Base-by-base conservation (phyloP, 2,329 filamentous ascomycete genomes). In the Ascochyta rabiei region DNA sequence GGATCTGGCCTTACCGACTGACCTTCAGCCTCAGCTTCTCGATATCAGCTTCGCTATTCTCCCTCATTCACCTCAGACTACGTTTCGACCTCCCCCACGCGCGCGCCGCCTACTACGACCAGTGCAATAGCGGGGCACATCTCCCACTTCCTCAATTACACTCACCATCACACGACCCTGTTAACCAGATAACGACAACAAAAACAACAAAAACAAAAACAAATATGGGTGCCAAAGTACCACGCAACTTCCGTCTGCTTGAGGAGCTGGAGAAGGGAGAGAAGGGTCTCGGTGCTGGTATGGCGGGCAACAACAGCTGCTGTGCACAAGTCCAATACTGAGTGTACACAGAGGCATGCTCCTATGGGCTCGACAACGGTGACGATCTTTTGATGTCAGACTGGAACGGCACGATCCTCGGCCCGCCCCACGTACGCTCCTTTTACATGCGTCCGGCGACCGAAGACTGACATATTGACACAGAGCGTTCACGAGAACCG, bases 191-290 rank as follows among this genome's bases (percentile, higher is more conserved):
- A 31, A 49, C 41, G 34, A 39, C 53, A 33, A 54, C 61, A 35
- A 45, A 55, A 50, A 53, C 48, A 33, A 48, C 40, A 37, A 39
- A 51, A 31, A 54, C 61, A 35, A 45, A 55, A 50, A 44, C 55
- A 53, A 67, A 50, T 46, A 87, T 87, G 84, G 76, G 80, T 53
- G 87, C 89, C 55, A 91, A 96, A 78, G 86, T 99, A 53, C 95
- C 95, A 59, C 86, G 95, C 75, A 98, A 98, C 81, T 99, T 99
- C 76, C 89, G 93, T 73, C 86, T 99, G 64, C 84, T 99, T 53
- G 95, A 97, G 77, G 95, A 99, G 86, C 84, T 99, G 18, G 95
- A 99, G 82, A 98, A 98, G 82, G 95, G 95, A 72, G 95, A 99
- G 82, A 99, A 99, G 79, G 95, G 95, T 59, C 84, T 95, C 61